A percentile compares a stretch with the other conserved stretches of the same genome.
Evolutionary conservation across 805 yeast species (phyloP).

Genomic region (Cyberlindnera japonica): DNA sequence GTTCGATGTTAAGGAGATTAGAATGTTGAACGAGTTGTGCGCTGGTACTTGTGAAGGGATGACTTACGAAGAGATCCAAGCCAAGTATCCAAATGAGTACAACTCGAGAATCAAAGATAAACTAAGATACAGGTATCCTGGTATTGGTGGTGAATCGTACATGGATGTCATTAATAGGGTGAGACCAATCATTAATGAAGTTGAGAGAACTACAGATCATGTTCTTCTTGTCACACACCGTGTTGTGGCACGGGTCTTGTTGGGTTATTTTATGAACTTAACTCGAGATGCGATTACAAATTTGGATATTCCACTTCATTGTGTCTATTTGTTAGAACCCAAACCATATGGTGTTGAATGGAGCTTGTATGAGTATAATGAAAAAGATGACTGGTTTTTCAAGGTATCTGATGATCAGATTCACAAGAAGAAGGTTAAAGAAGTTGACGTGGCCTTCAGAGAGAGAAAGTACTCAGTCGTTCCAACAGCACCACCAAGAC

Average conservation of each 20-base stretch:
- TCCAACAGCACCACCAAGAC: slow-evolving; percentile 62
- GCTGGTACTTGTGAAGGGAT: slow-evolving; percentile 91
- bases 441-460: slow-evolving; percentile 64
- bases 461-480: slow-evolving; percentile 71
- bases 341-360: slow-evolving; percentile 96
- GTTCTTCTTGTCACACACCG: slow-evolving; percentile 81
- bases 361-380: slow-evolving; percentile 85
- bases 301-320: slow-evolving; percentile 88
- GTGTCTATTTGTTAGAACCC: slow-evolving; percentile 84
- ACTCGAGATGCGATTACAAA: slow-evolving; percentile 79
- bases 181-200: slow-evolving; percentile 85
- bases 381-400: slow-evolving; percentile 69
- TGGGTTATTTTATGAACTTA: slow-evolving; percentile 86
- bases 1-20: slow-evolving; percentile 80
- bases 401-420: slow-evolving; percentile 48
- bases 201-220: slow-evolving; percentile 89
- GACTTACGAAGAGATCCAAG: slow-evolving; percentile 85
- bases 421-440: slow-evolving; percentile 52
- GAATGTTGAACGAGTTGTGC: slow-evolving; percentile 90
- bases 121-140: slow-evolving; percentile 87
- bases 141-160: slow-evolving; percentile 95
- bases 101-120: slow-evolving; percentile 72
- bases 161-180: slow-evolving; percentile 88
- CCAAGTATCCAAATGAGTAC: slow-evolving; percentile 71
- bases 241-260: slow-evolving; percentile 80